Conservation (phyloP, 2,329 filamentous ascomycete species). For the Neofusicoccum ribis region DNA sequence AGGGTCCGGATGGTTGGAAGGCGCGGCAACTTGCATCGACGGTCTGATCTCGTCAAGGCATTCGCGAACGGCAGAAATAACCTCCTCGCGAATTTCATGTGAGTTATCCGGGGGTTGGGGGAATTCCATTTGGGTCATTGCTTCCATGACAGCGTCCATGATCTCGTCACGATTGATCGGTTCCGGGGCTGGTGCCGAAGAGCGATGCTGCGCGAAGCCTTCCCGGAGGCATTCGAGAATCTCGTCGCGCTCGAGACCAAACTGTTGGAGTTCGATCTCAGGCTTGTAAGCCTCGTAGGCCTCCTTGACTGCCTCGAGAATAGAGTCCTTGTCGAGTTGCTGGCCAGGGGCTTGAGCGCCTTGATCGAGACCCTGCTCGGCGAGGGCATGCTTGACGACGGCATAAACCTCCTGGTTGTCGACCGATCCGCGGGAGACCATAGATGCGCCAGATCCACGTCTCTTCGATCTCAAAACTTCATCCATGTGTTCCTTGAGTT, state of each 20-base stretch:
- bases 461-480: constrained; percentile 74
- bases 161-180: constrained; percentile 80
- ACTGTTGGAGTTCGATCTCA: constrained; percentile 85
- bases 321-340: constrained; percentile 68
- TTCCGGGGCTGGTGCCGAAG: constrained; percentile 36
- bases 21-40: constrained; percentile 39
- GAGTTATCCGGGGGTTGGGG: constrained; percentile 70
- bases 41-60: constrained; percentile 80
- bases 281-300: constrained; percentile 95
- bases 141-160: constrained; percentile 80
- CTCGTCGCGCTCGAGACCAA: constrained; percentile 87
- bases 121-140: constrained; percentile 76
- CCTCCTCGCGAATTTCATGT: constrained; percentile 74
- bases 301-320: constrained; percentile 82
- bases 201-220: constrained; percentile 75
- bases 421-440: constrained; percentile 62
- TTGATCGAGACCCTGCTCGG: constrained; percentile 51
- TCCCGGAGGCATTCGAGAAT: constrained; percentile 84
- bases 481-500: constrained; percentile 83
- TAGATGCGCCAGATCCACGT: constrained; percentile 62
- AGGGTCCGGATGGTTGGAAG: constrained; percentile 38
- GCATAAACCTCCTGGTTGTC: constrained; percentile 86
- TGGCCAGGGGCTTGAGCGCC: constrained; percentile 45
- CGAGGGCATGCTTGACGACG: constrained; percentile 73
- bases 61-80: constrained; percentile 79